Percentiles rank a stretch among this genome's conserved stretches.
These are phyloP conservation scores for Leccinum truebloodii DNA, from an alignment of 768 basidiomycete species.

Conservation along the genomic window DNA sequence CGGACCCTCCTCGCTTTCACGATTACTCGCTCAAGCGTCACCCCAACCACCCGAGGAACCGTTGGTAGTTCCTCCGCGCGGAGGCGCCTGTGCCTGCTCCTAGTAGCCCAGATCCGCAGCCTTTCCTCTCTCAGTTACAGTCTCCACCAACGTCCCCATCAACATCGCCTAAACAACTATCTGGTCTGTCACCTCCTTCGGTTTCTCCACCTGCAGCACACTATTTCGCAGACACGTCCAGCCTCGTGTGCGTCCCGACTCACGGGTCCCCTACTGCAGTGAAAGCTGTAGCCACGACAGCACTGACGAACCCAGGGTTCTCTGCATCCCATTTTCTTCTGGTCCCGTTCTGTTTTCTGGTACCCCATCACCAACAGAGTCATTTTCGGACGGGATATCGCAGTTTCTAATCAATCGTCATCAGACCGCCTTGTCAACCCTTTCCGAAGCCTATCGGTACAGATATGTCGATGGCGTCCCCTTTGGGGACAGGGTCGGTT, in stretches of 20 bases:
- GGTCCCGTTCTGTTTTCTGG: constrained; percentile 32
- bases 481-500: too few relatives aligned
- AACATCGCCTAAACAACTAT: constrained; percentile 2
- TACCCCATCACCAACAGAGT: constrained; percentile 62
- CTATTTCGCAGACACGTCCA: constrained; percentile 40
- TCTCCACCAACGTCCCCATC: constrained; percentile 30
- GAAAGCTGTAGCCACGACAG: constrained; percentile 70
- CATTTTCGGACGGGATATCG: constrained; percentile 61
- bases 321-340: constrained; percentile 43
- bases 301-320: constrained; percentile 56
- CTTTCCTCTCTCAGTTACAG: constrained; percentile 33
- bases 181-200: constrained; percentile 6
- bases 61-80: constrained; percentile 29
- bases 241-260: constrained; percentile 71
- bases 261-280: constrained; percentile 38
- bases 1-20: constrained; percentile 78
- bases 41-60: constrained; percentile 38
- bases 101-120: neutral
- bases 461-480: too few relatives aligned
- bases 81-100: constrained; percentile 29
- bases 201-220: constrained; percentile 31
- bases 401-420: constrained; percentile 46
- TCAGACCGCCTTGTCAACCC: constrained; percentile 41
- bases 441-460: too few relatives aligned
- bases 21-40: constrained; percentile 76